These are phyloP conservation scores for Pisolithus thermaeus DNA, from an alignment of 1,284 basidiomycete genomes.

Conservation along the genomic window DNA sequence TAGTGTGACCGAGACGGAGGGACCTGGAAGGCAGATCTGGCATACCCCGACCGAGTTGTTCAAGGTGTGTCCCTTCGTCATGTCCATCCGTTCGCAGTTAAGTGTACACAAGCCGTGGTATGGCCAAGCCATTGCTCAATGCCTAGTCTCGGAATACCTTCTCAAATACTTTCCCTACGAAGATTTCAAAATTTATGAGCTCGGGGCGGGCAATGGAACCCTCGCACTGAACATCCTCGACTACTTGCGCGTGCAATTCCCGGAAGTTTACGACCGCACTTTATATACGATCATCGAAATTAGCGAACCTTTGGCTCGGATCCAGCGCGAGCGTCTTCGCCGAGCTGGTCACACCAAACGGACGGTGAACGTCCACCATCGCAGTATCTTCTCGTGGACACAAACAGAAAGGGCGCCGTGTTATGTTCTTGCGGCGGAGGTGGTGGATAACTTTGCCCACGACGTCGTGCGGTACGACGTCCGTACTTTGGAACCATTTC, in stretches of 20 bases:
- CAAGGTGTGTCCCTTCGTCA: conserved; percentile 57
- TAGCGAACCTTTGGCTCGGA: conserved; percentile 67
- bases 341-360: conserved; percentile 29
- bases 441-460: conserved; percentile 97
- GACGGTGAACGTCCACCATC: conserved; percentile 70
- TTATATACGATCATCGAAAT: conserved; percentile 95
- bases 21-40: conserved; percentile 91
- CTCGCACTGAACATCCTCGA: conserved; percentile 86
- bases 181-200: conserved; percentile 93
- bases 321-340: conserved; percentile 48
- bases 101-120: conserved; percentile 74
- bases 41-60: conserved; percentile 98
- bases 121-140: conserved; percentile 85
- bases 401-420: conserved; percentile 76
- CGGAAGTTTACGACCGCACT: conserved; percentile 89
- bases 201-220: conserved; percentile 96
- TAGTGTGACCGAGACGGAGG: conserved; percentile 48
- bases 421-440: conserved; percentile 93
- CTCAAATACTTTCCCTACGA: conserved; percentile 94
- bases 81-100: conserved; percentile 7
- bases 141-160: conserved; percentile 87
- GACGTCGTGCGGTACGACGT: conserved; percentile 91
- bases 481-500: conserved; percentile 72
- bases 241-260: conserved; percentile 73
- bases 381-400: conserved; percentile 88